Evolutionary conservation across 2,329 filamentous ascomycete genomes (phyloP).

Genomic region (Aspergillus niger): DNA sequence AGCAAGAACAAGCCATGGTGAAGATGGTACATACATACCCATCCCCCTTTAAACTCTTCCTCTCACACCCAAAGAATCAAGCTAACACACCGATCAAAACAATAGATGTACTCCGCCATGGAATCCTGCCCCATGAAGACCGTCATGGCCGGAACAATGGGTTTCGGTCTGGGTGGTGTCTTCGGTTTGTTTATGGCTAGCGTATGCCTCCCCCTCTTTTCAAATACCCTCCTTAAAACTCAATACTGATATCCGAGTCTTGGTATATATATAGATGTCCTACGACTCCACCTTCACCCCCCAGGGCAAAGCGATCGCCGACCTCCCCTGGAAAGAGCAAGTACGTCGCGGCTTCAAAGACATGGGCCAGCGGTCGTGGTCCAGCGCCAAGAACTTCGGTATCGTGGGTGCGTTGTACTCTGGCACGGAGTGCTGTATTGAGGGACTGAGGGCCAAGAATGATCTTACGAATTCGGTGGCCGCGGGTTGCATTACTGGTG

Average conservation of each 20-base stretch:
- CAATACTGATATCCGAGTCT: too few species aligned
- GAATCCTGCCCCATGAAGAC: constrained; percentile 91
- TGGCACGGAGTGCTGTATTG: constrained; percentile 94
- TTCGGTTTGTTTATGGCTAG: constrained; percentile 99
- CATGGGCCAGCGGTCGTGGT: constrained; percentile 83
- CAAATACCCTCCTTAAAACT: background rate
- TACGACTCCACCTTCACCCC: constrained; percentile 87
- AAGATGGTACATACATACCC: constrained; percentile 40
- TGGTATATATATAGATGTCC: constrained; percentile 69
- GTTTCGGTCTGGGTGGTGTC: constrained; percentile 87
- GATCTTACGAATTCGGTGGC: constrained; percentile 84
- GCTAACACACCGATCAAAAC: background rate
- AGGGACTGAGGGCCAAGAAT: constrained; percentile 87
- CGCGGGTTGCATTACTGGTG: constrained; percentile 88
- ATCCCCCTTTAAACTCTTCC: background rate
- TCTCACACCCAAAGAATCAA: background rate
- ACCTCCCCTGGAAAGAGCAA: constrained; percentile 80
- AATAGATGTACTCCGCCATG: constrained; percentile 78
- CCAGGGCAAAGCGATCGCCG: constrained; percentile 56
- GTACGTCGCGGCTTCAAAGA: constrained; percentile 85
- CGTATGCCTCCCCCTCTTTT: constrained; percentile 56
- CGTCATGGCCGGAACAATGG: constrained; percentile 86
- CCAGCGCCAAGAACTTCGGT: constrained; percentile 90
- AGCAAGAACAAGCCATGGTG: constrained; percentile 52
- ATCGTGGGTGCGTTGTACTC: constrained; percentile 88